Conservation (phyloP, 805 yeast species). For the Candida montana region DNA sequence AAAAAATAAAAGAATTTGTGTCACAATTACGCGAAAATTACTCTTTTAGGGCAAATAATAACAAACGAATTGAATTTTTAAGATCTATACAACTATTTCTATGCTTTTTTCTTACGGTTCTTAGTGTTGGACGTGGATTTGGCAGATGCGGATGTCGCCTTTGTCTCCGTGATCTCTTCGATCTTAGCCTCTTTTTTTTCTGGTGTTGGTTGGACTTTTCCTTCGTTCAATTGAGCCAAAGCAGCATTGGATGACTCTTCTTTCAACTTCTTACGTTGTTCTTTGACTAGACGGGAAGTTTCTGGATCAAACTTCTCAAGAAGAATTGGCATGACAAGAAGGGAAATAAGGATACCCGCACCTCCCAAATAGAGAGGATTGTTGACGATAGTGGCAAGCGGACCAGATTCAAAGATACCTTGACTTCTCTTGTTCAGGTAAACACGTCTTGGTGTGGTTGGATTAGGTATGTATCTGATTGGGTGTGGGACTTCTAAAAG, state of each 20-base stretch:
- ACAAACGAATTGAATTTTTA: background rate
- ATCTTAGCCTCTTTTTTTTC: background rate
- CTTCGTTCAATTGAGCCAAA: conserved; percentile 1
- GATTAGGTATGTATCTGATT: conserved; percentile 22
- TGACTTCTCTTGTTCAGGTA: conserved; percentile 29
- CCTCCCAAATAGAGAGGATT: conserved; percentile 34
- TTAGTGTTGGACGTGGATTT: background rate
- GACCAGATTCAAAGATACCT: conserved; percentile 32
- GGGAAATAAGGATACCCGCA: conserved; percentile 23
- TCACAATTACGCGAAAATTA: conserved; percentile 5
- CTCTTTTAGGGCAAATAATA: background rate
- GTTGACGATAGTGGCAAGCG: conserved; percentile 30
- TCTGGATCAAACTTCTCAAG: conserved; percentile 39
- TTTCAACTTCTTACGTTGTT: conserved; percentile 1
- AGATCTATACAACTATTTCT: background rate
- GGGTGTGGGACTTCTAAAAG: conserved; percentile 14
- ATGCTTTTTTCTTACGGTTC: conserved; percentile 4
- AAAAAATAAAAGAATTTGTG: background rate
- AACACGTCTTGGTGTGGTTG: conserved; percentile 27
- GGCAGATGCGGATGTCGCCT: background rate
- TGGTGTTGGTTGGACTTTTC: background rate
- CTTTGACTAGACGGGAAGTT: conserved; percentile 30
- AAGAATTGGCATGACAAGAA: conserved; percentile 29
- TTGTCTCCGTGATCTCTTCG: conserved; percentile 1
- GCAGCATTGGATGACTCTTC: background rate